A percentile compares a stretch with the other conserved stretches of the same genome.
Conservation (phyloP, 441 rosid species). For the Bruguiera hainesii region DNA sequence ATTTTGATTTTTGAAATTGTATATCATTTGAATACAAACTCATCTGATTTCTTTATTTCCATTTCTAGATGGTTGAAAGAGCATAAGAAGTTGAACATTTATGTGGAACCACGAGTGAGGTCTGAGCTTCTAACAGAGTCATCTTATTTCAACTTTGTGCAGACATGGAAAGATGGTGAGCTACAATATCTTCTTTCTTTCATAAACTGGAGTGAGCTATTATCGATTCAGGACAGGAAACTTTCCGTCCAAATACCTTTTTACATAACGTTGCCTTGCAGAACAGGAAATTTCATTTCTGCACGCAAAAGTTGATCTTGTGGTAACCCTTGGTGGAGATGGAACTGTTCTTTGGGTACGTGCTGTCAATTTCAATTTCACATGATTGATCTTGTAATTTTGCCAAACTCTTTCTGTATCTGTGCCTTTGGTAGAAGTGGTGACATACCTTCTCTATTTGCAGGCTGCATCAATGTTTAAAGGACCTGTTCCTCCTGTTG, state of each 20-base stretch:
- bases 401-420: slow-evolving; percentile 12
- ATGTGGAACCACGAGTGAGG: slow-evolving; percentile 85
- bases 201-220: not conserved
- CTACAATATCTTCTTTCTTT: slow-evolving; percentile 9
- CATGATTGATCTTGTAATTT: not conserved
- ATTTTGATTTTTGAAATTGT: too few relatives aligned
- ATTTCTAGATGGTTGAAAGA: slow-evolving; percentile 83
- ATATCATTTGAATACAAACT: too few relatives aligned
- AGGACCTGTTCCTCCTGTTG: slow-evolving; percentile 97
- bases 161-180: slow-evolving; percentile 96
- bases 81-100: slow-evolving; percentile 59
- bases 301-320: slow-evolving; percentile 87
- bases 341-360: slow-evolving; percentile 99
- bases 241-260: not conserved
- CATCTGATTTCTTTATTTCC: slow-evolving; percentile 13
- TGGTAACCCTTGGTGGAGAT: slow-evolving; percentile 98
- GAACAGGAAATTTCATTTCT: slow-evolving; percentile 63
- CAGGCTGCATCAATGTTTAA: slow-evolving; percentile 98
- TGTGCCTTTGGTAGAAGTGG: slow-evolving; percentile 12
- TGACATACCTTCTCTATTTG: slow-evolving; percentile 22
- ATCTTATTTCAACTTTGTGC: slow-evolving; percentile 61
- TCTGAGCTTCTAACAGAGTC: slow-evolving; percentile 79
- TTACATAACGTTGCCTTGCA: slow-evolving; percentile 30
- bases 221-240: not conserved
- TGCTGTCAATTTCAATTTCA: slow-evolving; percentile 3